Conservation (phyloP, 78 protist species). For the Speleostelium caveatum region DNA sequence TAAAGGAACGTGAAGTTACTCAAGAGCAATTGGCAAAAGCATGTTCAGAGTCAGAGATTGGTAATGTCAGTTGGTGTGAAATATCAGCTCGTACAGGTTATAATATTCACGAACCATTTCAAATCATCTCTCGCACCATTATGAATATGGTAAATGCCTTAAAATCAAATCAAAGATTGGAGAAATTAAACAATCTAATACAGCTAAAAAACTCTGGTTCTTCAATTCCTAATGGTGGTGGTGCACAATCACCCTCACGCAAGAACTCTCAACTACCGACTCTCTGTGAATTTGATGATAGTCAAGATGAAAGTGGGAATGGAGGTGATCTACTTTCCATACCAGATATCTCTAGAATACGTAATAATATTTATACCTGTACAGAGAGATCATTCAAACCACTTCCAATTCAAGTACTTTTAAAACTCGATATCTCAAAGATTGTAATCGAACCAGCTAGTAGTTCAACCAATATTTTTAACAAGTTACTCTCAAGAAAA, state of each 20-base stretch:
- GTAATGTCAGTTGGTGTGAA: conserved; percentile 68
- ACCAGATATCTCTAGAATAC: conserved; percentile 23
- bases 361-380: conserved; percentile 47
- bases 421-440: conserved; percentile 49
- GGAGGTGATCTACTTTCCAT: background rate
- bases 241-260: background rate
- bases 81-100: conserved; percentile 59
- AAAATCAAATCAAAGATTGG: conserved; percentile 22
- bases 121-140: conserved; percentile 30
- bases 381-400: conserved; percentile 28
- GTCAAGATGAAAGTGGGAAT: background rate
- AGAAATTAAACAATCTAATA: background rate
- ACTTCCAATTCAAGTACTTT: background rate
- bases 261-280: background rate
- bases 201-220: background rate
- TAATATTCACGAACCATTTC: conserved; percentile 60
- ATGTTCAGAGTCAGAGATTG: conserved; percentile 50
- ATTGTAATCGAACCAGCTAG: conserved; percentile 39
- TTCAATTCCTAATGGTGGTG: background rate
- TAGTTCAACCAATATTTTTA: background rate
- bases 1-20: conserved; percentile 7
- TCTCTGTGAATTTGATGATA: conserved; percentile 45
- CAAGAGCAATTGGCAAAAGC: conserved; percentile 29
- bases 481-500: conserved; percentile 31
- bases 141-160: conserved; percentile 40